phyloP scores from a whole-genome alignment of 257 asterid genomes.

The Plantago elongata region DNA sequence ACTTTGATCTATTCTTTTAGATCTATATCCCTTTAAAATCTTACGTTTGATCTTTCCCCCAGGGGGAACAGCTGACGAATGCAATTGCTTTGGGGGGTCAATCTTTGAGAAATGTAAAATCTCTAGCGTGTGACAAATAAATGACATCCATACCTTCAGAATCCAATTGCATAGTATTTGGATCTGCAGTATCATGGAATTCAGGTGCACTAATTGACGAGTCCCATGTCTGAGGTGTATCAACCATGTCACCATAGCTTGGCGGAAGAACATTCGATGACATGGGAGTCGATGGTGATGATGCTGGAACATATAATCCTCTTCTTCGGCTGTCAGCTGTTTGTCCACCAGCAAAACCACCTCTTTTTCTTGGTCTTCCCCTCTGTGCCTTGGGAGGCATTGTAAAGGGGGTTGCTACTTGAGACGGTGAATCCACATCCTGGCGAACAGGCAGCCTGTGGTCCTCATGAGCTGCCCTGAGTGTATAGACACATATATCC shows the following conservation, averaged over 20 bases:
- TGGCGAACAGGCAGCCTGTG: slow-evolving; percentile 46
- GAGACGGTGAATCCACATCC: slow-evolving; percentile 36
- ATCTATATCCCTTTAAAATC: neutral
- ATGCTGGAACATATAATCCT: slow-evolving; percentile 27
- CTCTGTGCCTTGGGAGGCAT: slow-evolving; percentile 47
- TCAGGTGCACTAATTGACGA: slow-evolving; percentile 35
- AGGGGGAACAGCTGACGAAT: neutral
- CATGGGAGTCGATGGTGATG: slow-evolving; percentile 31
- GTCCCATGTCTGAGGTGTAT: slow-evolving; percentile 55
- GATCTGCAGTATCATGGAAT: slow-evolving; percentile 34
- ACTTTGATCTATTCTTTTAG: too few species aligned
- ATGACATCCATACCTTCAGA: slow-evolving; percentile 36
- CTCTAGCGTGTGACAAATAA: slow-evolving; percentile 1
- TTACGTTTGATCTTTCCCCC: neutral
- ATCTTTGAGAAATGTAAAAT: neutral
- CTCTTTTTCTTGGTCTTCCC: slow-evolving; percentile 68
- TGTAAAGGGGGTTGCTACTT: slow-evolving; percentile 27
- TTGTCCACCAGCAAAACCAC: slow-evolving; percentile 36
- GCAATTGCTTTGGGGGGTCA: neutral
- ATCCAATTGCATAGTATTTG: slow-evolving; percentile 34
- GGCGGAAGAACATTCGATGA: slow-evolving; percentile 24
- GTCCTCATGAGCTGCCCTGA: slow-evolving; percentile 61
- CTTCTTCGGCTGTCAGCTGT: slow-evolving; percentile 36
- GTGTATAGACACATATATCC: slow-evolving; percentile 56
- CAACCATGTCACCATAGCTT: slow-evolving; percentile 29